Conservation (phyloP, 495 filamentous ascomycete species). For the Penicillium dipodomyicola region DNA sequence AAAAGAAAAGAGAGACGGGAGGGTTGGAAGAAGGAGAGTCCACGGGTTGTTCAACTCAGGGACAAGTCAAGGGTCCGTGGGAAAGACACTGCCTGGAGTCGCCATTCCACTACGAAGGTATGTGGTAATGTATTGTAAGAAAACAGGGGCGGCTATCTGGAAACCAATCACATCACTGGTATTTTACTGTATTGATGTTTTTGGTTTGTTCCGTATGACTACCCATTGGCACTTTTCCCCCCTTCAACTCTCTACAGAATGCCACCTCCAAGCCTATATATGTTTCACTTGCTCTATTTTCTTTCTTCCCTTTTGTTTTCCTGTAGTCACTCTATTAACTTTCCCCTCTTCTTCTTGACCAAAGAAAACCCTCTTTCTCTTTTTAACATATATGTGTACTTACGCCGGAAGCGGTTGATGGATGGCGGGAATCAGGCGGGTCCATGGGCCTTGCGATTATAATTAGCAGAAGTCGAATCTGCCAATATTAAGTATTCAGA, state of each 20-base stretch:
- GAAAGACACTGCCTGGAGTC: background rate
- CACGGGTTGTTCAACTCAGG: conserved; percentile 1
- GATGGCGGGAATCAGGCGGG: conserved; percentile 25
- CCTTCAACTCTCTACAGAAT: background rate
- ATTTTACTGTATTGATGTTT: background rate
- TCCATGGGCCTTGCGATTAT: conserved; percentile 8
- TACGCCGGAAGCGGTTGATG: conserved; percentile 33
- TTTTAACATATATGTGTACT: conserved; percentile 25
- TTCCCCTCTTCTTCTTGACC: background rate
- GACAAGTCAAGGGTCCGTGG: conserved; percentile 1
- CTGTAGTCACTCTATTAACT: background rate
- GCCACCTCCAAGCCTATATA: background rate
- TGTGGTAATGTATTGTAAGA: conserved; percentile 8
- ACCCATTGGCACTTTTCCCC: background rate
- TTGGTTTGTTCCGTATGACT: conserved; percentile 3
- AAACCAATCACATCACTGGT: background rate
- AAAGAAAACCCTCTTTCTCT: background rate
- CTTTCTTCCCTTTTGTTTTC: conserved; percentile 2
- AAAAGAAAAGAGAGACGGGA: conserved; percentile 17
- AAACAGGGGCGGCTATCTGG: background rate
- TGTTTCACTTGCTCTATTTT: background rate
- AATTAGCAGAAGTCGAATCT: background rate
- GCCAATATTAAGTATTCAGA: conserved; percentile 9
- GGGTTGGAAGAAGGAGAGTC: conserved; percentile 17
- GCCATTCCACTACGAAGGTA: conserved; percentile 3